Conservation (phyloP, 2,329 filamentous ascomycete genomes). For the Endothia cerciana region DNA sequence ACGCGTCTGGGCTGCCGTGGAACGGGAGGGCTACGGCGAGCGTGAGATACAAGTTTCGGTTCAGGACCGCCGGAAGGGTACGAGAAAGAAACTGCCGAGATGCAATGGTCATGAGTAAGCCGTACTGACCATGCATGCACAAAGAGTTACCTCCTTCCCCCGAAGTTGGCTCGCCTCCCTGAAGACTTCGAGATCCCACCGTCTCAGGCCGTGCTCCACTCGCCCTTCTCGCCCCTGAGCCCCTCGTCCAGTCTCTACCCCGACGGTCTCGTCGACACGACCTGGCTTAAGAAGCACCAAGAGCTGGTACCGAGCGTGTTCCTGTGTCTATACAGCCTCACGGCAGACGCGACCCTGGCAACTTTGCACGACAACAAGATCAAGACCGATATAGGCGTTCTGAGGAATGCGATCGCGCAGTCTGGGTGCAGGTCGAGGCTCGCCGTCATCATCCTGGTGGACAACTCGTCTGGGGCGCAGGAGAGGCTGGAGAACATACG, state of each 20-base stretch:
- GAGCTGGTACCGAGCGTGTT: constrained; percentile 79
- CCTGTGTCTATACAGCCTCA: constrained; percentile 79
- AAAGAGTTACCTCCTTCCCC: constrained; percentile 62
- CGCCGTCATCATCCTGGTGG: constrained; percentile 76
- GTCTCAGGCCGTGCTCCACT: constrained; percentile 70
- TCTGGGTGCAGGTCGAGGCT: constrained; percentile 80
- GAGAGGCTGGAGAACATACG: constrained; percentile 80
- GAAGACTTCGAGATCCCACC: constrained; percentile 53
- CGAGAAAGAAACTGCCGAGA: constrained; percentile 42
- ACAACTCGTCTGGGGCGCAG: constrained; percentile 62
- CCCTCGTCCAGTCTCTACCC: constrained; percentile 83
- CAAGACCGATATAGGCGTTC: constrained; percentile 81
- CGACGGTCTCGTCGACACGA: constrained; percentile 80
- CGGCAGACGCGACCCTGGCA: constrained; percentile 71
- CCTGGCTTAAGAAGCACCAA: constrained; percentile 91
- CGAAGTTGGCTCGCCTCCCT: constrained; percentile 59
- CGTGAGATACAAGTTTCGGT: constrained; percentile 62
- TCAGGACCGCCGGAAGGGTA: constrained; percentile 82
- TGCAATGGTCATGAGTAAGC: constrained; percentile 7
- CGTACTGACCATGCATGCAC: constrained; percentile 23
- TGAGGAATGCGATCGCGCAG: constrained; percentile 68
- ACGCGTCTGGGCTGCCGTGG: constrained; percentile 70
- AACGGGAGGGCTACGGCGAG: constrained; percentile 58
- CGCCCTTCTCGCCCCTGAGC: constrained; percentile 87
- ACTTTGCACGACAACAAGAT: constrained; percentile 85